Percentiles rank a stretch among this genome's conserved stretches.
Conservation (phyloP, 805 yeast genomes). For the Lachancea sp. region DNA sequence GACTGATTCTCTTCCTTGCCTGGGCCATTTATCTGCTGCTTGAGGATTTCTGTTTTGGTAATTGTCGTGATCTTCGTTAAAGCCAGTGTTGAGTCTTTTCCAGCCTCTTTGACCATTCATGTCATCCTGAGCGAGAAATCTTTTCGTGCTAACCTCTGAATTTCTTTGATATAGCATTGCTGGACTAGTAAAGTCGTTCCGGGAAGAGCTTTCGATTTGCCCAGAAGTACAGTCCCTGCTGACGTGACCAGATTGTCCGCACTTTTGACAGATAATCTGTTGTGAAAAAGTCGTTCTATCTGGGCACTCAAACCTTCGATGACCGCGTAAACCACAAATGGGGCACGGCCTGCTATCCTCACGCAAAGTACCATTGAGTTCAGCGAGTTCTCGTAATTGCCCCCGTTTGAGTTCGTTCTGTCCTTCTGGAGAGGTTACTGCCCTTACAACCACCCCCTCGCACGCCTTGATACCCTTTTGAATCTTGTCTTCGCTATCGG, state of each 20-base stretch:
- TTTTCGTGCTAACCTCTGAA: background rate
- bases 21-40: slow-evolving; percentile 12
- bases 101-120: background rate
- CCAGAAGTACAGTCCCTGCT: slow-evolving; percentile 68
- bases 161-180: slow-evolving; percentile 7
- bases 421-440: slow-evolving; percentile 85
- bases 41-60: background rate
- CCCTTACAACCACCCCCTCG: slow-evolving; percentile 70
- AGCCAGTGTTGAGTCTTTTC: slow-evolving; percentile 4
- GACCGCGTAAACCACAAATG: slow-evolving; percentile 62
- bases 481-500: slow-evolving; percentile 73
- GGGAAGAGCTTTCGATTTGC: background rate
- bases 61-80: background rate
- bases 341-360: slow-evolving; percentile 66
- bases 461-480: slow-evolving; percentile 69
- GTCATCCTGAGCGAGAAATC: background rate
- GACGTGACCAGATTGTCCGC: slow-evolving; percentile 82
- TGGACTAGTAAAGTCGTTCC: slow-evolving; percentile 2
- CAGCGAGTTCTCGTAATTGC: slow-evolving; percentile 87
- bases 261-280: slow-evolving; percentile 60
- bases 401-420: slow-evolving; percentile 87
- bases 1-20: slow-evolving; percentile 10
- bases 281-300: slow-evolving; percentile 43
- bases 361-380: slow-evolving; percentile 87
- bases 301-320: slow-evolving; percentile 60